Evolutionary conservation across 169 alveolate genomes (phyloP).

Genomic region (Plasmodium yoelii): DNA sequence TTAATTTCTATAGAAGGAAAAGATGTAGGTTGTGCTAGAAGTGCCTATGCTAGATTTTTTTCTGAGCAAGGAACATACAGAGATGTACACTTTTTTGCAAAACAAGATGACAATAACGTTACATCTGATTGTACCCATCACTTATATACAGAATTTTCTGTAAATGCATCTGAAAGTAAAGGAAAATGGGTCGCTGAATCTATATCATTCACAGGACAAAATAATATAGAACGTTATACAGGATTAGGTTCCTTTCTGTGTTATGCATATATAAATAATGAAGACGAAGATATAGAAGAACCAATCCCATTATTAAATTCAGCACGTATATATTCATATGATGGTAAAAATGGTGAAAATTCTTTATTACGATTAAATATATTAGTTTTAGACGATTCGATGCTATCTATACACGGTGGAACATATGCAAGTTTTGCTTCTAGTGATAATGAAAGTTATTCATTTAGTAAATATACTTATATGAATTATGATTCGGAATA

Average conservation of each 20-base stretch:
- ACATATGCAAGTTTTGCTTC: slow-evolving; percentile 52
- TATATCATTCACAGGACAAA: slow-evolving; percentile 24
- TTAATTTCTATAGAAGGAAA: slow-evolving; percentile 65
- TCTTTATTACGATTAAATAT: slow-evolving; percentile 44
- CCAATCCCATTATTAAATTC: slow-evolving; percentile 46
- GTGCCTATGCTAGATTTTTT: slow-evolving; percentile 77
- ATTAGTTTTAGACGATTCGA: slow-evolving; percentile 22
- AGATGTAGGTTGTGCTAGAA: slow-evolving; percentile 80
- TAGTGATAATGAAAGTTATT: slow-evolving; percentile 43
- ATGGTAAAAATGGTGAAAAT: slow-evolving; percentile 40
- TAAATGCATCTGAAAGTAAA: slow-evolving; percentile 48
- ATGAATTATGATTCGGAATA: slow-evolving; percentile 18
- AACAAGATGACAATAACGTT: not conserved
- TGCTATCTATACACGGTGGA: slow-evolving; percentile 37
- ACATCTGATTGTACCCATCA: slow-evolving; percentile 73
- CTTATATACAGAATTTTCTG: slow-evolving; percentile 45
- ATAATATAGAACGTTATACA: slow-evolving; percentile 35
- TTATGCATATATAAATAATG: slow-evolving; percentile 47
- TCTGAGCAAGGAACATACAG: slow-evolving; percentile 80
- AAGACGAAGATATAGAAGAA: slow-evolving; percentile 57
- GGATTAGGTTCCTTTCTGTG: slow-evolving; percentile 52
- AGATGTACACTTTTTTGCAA: slow-evolving; percentile 70
- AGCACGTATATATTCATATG: slow-evolving; percentile 22
- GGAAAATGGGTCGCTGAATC: slow-evolving; percentile 71
- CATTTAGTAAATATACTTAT: slow-evolving; percentile 32